These are phyloP conservation scores for Marasmius fiardii DNA, from an alignment of 1,284 basidiomycete species.

Conservation along the genomic window DNA sequence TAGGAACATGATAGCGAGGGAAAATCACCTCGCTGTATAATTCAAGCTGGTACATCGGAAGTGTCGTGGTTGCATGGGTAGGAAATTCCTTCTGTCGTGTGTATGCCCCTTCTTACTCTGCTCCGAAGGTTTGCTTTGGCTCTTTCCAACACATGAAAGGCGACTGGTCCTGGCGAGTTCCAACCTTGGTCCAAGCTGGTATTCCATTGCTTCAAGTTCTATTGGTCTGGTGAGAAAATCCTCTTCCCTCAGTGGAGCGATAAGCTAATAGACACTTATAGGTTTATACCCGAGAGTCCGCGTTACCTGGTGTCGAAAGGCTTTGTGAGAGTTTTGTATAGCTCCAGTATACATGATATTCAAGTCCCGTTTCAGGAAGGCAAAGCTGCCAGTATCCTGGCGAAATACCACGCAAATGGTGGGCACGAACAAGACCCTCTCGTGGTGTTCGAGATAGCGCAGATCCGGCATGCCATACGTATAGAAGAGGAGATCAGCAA, in stretches of 20 bases:
- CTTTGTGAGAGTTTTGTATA: constrained; percentile 31
- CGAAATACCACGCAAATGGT: constrained; percentile 62
- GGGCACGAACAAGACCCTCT: constrained; percentile 49
- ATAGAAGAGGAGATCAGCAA: constrained; percentile 50
- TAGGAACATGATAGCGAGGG: constrained; percentile 39
- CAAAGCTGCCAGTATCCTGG: constrained; percentile 48
- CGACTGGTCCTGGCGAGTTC: constrained; percentile 66
- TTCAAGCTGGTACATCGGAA: constrained; percentile 62
- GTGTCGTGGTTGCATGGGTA: constrained; percentile 56
- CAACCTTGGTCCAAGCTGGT: constrained; percentile 65
- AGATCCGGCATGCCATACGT: constrained; percentile 61
- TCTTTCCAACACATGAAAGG: constrained; percentile 43
- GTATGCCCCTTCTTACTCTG: neutral
- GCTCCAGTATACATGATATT: neutral
- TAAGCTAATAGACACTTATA: constrained; percentile 18
- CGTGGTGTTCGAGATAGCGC: constrained; percentile 56
- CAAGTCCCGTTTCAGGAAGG: constrained; percentile 36
- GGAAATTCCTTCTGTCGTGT: constrained; percentile 15
- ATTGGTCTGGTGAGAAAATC: constrained; percentile 41
- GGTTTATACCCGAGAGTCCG: constrained; percentile 70
- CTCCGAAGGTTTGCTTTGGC: constrained; percentile 46
- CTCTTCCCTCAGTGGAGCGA: neutral
- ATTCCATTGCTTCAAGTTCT: constrained; percentile 59
- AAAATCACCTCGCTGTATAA: constrained; percentile 63
- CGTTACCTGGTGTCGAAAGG: constrained; percentile 65